phyloP scores from a whole-genome alignment of 2,329 filamentous ascomycete genomes.

The Trichophyton equinum region DNA sequence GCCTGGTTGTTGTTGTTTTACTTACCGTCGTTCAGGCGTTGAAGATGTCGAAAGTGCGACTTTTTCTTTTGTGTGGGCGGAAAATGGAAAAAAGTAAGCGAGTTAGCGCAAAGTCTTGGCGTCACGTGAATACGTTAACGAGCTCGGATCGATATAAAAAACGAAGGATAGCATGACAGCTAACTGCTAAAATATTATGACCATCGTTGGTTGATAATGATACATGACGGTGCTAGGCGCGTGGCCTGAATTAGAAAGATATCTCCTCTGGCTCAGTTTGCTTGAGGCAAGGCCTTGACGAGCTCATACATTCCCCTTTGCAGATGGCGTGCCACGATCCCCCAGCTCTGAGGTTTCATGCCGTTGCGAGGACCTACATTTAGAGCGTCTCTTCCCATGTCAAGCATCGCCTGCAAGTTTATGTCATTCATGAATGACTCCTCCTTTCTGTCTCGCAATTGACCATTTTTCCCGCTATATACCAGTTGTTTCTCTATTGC shows the following conservation, averaged over 20 bases:
- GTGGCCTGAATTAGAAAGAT: neutral
- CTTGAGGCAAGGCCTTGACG: constrained; percentile 8
- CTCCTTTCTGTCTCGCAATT: neutral
- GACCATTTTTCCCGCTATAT: neutral
- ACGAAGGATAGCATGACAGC: neutral
- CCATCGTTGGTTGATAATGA: neutral
- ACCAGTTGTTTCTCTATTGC: constrained; percentile 12
- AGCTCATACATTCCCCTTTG: constrained; percentile 12
- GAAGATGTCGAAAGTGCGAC: constrained; percentile 2
- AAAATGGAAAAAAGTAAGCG: constrained; percentile 1
- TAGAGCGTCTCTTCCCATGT: constrained; percentile 11
- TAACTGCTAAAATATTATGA: neutral
- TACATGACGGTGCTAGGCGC: neutral
- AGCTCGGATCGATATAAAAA: neutral
- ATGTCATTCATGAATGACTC: constrained; percentile 10
- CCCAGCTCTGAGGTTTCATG: constrained; percentile 12
- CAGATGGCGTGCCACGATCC: constrained; percentile 11
- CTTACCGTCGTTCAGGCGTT: constrained; percentile 24
- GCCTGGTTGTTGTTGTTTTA: constrained; percentile 32
- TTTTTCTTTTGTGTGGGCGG: constrained; percentile 1
- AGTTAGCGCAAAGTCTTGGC: neutral
- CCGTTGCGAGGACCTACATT: neutral
- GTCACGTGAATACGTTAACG: neutral
- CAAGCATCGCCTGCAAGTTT: constrained; percentile 15
- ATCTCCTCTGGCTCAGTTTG: neutral